Percentiles rank a stretch among this genome's conserved stretches.
Conservation (phyloP, 1,284 basidiomycete species). For the Ceratobasidium sp. region DNA sequence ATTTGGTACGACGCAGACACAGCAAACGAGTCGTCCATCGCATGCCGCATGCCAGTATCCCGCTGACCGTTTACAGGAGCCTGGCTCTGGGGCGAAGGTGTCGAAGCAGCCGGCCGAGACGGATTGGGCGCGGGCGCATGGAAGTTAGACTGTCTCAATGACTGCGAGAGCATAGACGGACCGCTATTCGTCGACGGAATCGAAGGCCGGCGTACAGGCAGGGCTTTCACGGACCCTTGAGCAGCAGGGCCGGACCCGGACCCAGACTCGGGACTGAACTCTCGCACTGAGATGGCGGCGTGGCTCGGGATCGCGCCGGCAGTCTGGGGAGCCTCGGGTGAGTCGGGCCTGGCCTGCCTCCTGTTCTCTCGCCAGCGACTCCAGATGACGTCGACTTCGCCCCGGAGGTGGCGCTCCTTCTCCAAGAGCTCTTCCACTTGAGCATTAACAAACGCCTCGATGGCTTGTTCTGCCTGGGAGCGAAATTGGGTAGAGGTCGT, state of each 20-base stretch:
- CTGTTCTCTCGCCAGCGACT: slow-evolving; percentile 65
- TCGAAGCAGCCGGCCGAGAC: background rate
- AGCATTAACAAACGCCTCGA: slow-evolving; percentile 64
- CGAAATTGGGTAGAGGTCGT: slow-evolving; percentile 66
- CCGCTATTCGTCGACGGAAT: slow-evolving; percentile 1
- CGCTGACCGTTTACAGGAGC: slow-evolving; percentile 1
- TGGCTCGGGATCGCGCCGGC: background rate
- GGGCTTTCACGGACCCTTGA: slow-evolving; percentile 15
- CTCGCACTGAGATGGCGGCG: slow-evolving; percentile 16
- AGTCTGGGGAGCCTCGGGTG: slow-evolving; percentile 30
- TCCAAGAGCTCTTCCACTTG: slow-evolving; percentile 68
- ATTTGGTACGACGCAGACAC: slow-evolving; percentile 43
- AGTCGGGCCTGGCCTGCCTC: slow-evolving; percentile 50
- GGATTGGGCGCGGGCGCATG: slow-evolving; percentile 16
- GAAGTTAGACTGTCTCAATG: slow-evolving; percentile 24
- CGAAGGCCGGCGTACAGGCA: slow-evolving; percentile 14
- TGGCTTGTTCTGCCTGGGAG: slow-evolving; percentile 66
- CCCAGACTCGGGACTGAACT: slow-evolving; percentile 30
- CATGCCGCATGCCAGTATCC: slow-evolving; percentile 2
- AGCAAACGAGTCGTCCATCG: slow-evolving; percentile 42
- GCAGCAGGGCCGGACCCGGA: slow-evolving; percentile 16
- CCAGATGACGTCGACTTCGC: slow-evolving; percentile 73
- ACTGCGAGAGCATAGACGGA: slow-evolving; percentile 37
- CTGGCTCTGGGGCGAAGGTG: slow-evolving; percentile 21
- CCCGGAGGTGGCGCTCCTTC: slow-evolving; percentile 65